These are phyloP conservation scores for Citrullus mucosospermus DNA, from an alignment of 306 rosid species.

Conservation along the genomic window DNA sequence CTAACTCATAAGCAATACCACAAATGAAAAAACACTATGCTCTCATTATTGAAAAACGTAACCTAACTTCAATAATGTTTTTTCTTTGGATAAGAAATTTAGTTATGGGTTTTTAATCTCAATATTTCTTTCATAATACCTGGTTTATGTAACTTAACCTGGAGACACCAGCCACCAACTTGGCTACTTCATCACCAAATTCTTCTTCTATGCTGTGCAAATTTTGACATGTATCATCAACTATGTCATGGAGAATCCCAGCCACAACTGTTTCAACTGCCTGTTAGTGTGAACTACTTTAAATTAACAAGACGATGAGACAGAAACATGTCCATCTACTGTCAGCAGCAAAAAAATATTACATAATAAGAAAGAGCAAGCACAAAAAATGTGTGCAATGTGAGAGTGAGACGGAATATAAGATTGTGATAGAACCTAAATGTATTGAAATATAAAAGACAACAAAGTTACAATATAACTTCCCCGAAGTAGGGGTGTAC, in stretches of 20 bases:
- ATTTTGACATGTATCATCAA: constrained; percentile 72
- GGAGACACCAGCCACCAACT: constrained; percentile 87
- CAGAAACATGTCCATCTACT: neutral
- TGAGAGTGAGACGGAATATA: neutral
- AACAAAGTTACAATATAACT: too few species aligned
- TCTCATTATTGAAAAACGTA: neutral
- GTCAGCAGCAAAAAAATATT: neutral
- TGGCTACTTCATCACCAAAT: constrained; percentile 76
- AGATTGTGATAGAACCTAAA: neutral
- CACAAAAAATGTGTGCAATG: neutral
- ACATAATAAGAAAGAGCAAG: neutral
- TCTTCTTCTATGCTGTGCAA: constrained; percentile 54
- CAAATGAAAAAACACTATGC: neutral
- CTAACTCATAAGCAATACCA: neutral
- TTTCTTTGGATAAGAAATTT: neutral
- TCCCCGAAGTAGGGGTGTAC: too few species aligned
- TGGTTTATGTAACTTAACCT: constrained; percentile 83
- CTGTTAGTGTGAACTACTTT: constrained; percentile 32
- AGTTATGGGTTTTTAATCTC: constrained; percentile 4
- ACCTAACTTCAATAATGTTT: neutral
- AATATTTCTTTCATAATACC: constrained; percentile 31
- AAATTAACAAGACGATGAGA: constrained; percentile 5
- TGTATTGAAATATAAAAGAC: too few species aligned
- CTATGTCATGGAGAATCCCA: constrained; percentile 90
- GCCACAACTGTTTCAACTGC: constrained; percentile 90